These are phyloP conservation scores for Stenogyne calaminthoides DNA, from an alignment of 305 asterid genomes.

Conservation along the genomic window DNA sequence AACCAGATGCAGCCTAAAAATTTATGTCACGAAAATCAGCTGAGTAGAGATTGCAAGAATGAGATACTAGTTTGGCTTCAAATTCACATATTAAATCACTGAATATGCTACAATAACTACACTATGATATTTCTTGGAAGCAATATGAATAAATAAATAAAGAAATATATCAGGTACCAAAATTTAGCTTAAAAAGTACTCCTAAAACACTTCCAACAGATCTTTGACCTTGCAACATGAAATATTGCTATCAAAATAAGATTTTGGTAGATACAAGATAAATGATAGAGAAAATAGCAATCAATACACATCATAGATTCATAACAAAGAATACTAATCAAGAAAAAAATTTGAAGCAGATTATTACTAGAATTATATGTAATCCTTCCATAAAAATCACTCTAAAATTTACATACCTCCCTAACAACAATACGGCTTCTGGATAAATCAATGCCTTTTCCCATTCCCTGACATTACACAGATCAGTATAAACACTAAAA, in stretches of 20 bases:
- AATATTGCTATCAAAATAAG: not conserved
- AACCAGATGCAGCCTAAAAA: conserved; percentile 70
- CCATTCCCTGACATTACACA: conserved; percentile 42
- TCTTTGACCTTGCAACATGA: not conserved
- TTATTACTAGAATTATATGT: conserved; percentile 4
- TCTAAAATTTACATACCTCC: conserved; percentile 44
- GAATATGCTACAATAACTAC: not conserved
- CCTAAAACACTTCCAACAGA: not conserved
- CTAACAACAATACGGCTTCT: conserved; percentile 34
- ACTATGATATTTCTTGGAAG: not conserved
- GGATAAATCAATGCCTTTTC: conserved; percentile 35
- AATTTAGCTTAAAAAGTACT: not conserved
- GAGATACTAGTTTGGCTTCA: not conserved
- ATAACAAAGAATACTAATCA: not conserved
- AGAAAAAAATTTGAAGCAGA: not conserved
- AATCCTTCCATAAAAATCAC: not conserved
- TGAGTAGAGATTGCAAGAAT: not conserved
- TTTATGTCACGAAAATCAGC: conserved; percentile 20
- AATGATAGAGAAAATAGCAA: not conserved
- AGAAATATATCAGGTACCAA: not conserved
- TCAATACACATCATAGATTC: not conserved
- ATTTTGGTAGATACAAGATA: not conserved
- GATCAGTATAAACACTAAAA: conserved; percentile 1
- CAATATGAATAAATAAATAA: not conserved
- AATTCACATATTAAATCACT: not conserved